Conservation (phyloP, 257 asterid genomes). For the Sherardia arvensis region DNA sequence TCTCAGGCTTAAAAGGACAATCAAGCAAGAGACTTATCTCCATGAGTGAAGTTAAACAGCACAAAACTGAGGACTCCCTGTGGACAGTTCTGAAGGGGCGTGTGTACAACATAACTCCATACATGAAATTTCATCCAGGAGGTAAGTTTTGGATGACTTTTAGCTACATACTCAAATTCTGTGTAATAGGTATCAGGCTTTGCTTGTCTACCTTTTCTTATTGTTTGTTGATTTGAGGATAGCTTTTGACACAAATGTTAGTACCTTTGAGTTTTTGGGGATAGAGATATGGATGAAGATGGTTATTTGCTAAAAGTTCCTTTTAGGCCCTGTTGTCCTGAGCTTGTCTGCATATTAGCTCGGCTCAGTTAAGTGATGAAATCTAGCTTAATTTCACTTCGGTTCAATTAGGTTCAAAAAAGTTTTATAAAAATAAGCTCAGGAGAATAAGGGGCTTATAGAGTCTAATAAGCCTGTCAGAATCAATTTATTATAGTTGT, state of each 20-base stretch:
- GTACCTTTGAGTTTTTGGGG: background rate
- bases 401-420: too few relatives aligned
- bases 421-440: too few relatives aligned
- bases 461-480: background rate
- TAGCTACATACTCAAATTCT: too few relatives aligned
- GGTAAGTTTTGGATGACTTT: slow-evolving; percentile 29
- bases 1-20: slow-evolving; percentile 74
- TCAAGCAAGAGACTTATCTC: slow-evolving; percentile 69
- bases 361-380: too few relatives aligned
- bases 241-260: background rate
- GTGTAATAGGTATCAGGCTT: background rate
- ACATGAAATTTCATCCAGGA: slow-evolving; percentile 98
- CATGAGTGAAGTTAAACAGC: slow-evolving; percentile 70
- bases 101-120: slow-evolving; percentile 82
- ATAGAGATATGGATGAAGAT: background rate
- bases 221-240: background rate
- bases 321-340: too few relatives aligned
- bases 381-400: too few relatives aligned
- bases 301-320: background rate
- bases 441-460: too few relatives aligned
- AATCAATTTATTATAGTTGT: background rate
- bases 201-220: background rate
- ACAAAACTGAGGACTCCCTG: slow-evolving; percentile 71
- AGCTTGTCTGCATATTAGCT: too few relatives aligned
- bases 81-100: slow-evolving; percentile 97